A percentile compares a stretch with the other conserved stretches of the same genome.
These are phyloP conservation scores for Saccharum officinarum DNA, from an alignment of 176 grass and related monocot genomes.

Conservation along the genomic window DNA sequence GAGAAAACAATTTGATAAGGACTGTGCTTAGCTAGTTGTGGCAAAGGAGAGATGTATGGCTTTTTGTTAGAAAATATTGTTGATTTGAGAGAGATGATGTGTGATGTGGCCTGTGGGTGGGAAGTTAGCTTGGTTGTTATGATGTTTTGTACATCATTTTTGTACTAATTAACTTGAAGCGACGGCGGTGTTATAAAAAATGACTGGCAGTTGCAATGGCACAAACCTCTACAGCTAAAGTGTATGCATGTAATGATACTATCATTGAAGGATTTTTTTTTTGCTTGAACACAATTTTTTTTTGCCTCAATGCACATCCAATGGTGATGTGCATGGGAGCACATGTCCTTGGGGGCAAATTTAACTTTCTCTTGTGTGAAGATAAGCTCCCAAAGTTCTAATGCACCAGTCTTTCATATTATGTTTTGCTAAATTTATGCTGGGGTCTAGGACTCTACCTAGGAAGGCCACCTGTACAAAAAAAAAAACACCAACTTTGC, in stretches of 20 bases:
- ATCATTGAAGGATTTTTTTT: not conserved
- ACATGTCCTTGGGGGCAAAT: not conserved
- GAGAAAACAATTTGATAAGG: not conserved
- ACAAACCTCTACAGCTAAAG: not conserved
- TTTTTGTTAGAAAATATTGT: slow-evolving; percentile 38
- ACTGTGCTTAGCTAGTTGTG: slow-evolving; percentile 9
- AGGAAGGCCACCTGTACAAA: not conserved
- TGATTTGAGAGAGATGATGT: slow-evolving; percentile 18
- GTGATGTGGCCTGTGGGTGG: not conserved
- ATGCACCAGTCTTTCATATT: not conserved
- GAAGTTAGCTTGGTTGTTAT: slow-evolving; percentile 31
- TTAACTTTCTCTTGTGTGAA: not conserved
- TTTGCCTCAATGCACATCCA: not conserved
- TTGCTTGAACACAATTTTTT: not conserved
- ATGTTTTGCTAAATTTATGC: not conserved
- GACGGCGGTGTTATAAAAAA: slow-evolving; percentile 31
- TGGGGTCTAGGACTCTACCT: not conserved
- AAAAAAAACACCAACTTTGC: not conserved
- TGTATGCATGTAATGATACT: not conserved
- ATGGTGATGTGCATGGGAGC: not conserved
- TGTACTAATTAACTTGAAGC: slow-evolving; percentile 30
- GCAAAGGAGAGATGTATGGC: slow-evolving; percentile 31
- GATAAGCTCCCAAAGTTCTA: not conserved
- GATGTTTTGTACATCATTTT: slow-evolving; percentile 36
- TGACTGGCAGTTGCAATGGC: slow-evolving; percentile 13